Evolutionary conservation across 108 stramenopile species (phyloP).

Genomic region (Cyclotella sp.): DNA sequence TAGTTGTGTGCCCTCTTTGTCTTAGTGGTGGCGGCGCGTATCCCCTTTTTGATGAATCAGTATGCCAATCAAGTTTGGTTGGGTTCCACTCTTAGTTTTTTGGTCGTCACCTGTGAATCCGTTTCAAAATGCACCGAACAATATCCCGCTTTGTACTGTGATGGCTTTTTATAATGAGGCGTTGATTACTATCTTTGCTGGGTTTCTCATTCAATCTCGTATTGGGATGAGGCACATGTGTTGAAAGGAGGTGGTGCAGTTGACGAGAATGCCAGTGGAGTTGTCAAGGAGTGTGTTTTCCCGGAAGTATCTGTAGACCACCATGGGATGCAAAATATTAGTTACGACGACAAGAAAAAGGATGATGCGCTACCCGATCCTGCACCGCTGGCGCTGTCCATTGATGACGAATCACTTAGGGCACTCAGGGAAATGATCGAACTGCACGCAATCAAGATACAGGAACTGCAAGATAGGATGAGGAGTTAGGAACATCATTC

Average conservation of each 20-base stretch:
- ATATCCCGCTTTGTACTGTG: constrained; percentile 72
- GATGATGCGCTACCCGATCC: background rate
- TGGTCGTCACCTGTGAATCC: constrained; percentile 76
- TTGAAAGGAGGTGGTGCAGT: constrained; percentile 12
- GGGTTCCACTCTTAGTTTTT: constrained; percentile 61
- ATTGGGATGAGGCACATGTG: constrained; percentile 60
- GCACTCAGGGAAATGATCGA: constrained; percentile 44
- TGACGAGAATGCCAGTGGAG: background rate
- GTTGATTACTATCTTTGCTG: constrained; percentile 73
- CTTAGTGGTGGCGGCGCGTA: constrained; percentile 43
- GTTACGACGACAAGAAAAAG: background rate
- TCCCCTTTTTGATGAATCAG: constrained; percentile 78
- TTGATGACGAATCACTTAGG: constrained; percentile 23
- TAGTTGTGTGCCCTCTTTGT: constrained; percentile 72
- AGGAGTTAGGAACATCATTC: background rate
- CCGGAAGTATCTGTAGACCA: background rate
- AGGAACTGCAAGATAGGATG: constrained; percentile 41
- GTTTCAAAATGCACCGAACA: constrained; percentile 78
- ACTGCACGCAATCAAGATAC: constrained; percentile 39
- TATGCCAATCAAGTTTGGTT: constrained; percentile 60
- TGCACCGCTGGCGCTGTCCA: constrained; percentile 3
- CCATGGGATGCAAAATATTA: background rate
- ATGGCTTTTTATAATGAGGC: constrained; percentile 80
- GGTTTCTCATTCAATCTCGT: constrained; percentile 79
- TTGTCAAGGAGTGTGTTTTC: background rate